These are phyloP conservation scores for Aspergillus clavatus DNA, from an alignment of 2,329 filamentous ascomycete genomes.

Conservation along the genomic window DNA sequence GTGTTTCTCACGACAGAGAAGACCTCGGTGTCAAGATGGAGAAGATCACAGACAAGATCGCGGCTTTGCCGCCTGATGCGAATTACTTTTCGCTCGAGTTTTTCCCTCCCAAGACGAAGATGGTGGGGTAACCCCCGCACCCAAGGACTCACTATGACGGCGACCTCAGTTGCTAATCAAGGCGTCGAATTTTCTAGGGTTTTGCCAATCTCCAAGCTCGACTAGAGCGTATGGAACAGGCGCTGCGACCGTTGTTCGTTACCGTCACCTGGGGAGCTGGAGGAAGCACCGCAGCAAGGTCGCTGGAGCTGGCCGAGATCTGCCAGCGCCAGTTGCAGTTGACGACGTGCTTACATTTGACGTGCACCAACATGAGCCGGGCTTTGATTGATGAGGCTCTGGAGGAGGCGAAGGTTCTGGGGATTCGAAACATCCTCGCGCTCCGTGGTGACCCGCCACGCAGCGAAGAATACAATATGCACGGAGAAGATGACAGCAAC, in stretches of 20 bases:
- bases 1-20: conserved; percentile 9
- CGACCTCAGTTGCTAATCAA: conserved; percentile 22
- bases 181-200: conserved; percentile 48
- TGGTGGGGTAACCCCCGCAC: conserved; percentile 50
- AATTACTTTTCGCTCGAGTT: conserved; percentile 97
- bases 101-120: conserved; percentile 95
- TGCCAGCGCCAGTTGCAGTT: conserved; percentile 88
- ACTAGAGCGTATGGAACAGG: conserved; percentile 89
- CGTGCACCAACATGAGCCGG: conserved; percentile 95
- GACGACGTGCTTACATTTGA: conserved; percentile 92
- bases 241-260: conserved; percentile 86
- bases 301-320: conserved; percentile 88
- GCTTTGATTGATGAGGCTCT: conserved; percentile 80
- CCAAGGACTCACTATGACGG: conserved; percentile 1
- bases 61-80: conserved; percentile 73
- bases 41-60: conserved; percentile 93
- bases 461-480: conserved; percentile 76
- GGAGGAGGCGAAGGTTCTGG: conserved; percentile 82
- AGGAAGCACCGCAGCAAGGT: conserved; percentile 84
- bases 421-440: conserved; percentile 90
- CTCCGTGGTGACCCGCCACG: conserved; percentile 86
- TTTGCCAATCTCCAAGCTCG: conserved; percentile 90
- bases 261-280: conserved; percentile 98
- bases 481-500: conserved; percentile 57
- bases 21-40: conserved; percentile 53